These are phyloP conservation scores for Avena insularis DNA, from an alignment of 176 grass and related monocot species.

Conservation along the genomic window DNA sequence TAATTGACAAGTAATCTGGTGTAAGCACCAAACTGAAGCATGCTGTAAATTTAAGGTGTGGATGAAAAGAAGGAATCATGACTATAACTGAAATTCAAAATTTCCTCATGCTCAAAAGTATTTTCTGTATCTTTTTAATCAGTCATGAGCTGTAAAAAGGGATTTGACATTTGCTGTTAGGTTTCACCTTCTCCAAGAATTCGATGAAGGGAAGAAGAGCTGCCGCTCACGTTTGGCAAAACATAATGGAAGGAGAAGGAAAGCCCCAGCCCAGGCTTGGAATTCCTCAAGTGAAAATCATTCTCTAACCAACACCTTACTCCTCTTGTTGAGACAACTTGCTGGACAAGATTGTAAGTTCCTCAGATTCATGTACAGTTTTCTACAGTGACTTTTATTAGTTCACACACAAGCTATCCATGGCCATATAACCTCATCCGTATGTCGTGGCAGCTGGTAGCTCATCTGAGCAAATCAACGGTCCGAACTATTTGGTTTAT, in stretches of 20 bases:
- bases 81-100: slow-evolving; percentile 23
- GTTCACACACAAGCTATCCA: not conserved
- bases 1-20: not conserved
- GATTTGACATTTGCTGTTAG: slow-evolving; percentile 37
- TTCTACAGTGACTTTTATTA: not conserved
- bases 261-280: slow-evolving; percentile 45
- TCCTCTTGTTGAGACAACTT: slow-evolving; percentile 72
- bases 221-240: slow-evolving; percentile 72
- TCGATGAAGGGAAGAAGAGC: slow-evolving; percentile 91
- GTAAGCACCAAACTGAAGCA: slow-evolving; percentile 30
- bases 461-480: slow-evolving; percentile 55
- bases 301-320: slow-evolving; percentile 49
- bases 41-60: slow-evolving; percentile 32
- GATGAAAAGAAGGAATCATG: not conserved
- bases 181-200: slow-evolving; percentile 91
- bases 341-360: slow-evolving; percentile 76
- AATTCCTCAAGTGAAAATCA: slow-evolving; percentile 51
- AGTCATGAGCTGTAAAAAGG: slow-evolving; percentile 10
- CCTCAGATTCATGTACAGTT: slow-evolving; percentile 8
- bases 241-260: slow-evolving; percentile 85
- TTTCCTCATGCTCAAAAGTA: slow-evolving; percentile 10
- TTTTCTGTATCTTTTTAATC: slow-evolving; percentile 9
- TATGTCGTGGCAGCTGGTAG: slow-evolving; percentile 52
- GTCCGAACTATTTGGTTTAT: slow-evolving; percentile 56
- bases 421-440: slow-evolving; percentile 36